These are phyloP conservation scores for Castanea sativa DNA, from an alignment of 306 rosid genomes.

Conservation along the genomic window DNA sequence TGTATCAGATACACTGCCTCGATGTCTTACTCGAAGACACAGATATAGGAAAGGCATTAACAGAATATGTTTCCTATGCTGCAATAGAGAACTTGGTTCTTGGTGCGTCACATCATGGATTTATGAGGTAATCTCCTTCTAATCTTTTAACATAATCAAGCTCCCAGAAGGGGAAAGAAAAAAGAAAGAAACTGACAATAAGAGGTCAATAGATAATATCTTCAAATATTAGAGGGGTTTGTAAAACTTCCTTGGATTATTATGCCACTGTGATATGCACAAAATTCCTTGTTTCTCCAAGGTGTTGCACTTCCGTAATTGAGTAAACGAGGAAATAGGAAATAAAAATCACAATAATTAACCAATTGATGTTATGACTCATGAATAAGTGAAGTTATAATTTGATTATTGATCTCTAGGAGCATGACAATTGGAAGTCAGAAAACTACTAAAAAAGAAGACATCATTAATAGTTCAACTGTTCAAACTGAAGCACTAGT, in stretches of 20 bases:
- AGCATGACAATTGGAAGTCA: not conserved
- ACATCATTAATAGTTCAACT: too few species aligned
- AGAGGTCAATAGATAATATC: too few species aligned
- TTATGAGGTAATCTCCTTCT: constrained; percentile 56
- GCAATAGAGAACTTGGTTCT: constrained; percentile 80
- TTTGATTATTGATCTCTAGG: not conserved
- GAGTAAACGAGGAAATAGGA: not conserved
- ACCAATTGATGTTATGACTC: not conserved
- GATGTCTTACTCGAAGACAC: constrained; percentile 81
- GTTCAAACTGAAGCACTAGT: too few species aligned
- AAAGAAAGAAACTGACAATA: too few species aligned
- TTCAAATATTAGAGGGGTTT: too few species aligned
- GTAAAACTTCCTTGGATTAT: not conserved
- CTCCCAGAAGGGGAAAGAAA: too few species aligned
- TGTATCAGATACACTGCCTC: constrained; percentile 69
- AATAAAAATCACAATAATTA: not conserved
- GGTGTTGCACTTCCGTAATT: not conserved
- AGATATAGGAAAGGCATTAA: constrained; percentile 67
- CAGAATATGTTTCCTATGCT: constrained; percentile 71
- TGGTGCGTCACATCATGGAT: constrained; percentile 76
- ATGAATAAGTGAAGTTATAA: not conserved
- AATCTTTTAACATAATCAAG: too few species aligned
- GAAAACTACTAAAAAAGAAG: too few species aligned
- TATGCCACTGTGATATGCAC: not conserved
- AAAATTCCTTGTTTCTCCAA: not conserved